phyloP scores from a whole-genome alignment of 2,329 filamentous ascomycete species.

The Cercospora brassicicola region DNA sequence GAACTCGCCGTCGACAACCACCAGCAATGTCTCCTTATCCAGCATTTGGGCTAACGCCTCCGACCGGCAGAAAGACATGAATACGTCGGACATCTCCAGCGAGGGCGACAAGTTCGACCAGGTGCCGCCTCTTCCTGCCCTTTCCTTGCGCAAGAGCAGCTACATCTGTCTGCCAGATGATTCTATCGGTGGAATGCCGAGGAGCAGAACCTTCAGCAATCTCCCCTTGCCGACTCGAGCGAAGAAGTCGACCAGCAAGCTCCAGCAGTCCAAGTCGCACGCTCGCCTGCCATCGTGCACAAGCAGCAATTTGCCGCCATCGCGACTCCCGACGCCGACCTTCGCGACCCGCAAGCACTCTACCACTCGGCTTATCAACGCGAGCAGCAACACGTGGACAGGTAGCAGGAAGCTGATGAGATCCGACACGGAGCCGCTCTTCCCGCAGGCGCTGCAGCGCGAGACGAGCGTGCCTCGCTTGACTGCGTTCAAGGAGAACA shows the following conservation, averaged over 20 bases:
- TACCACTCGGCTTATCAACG: slow-evolving; percentile 22
- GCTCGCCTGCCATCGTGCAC: slow-evolving; percentile 30
- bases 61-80: slow-evolving; percentile 13
- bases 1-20: slow-evolving; percentile 25
- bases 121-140: slow-evolving; percentile 16
- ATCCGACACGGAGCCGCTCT: slow-evolving; percentile 40
- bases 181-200: slow-evolving; percentile 37
- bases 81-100: slow-evolving; percentile 14
- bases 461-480: slow-evolving; percentile 23
- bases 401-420: slow-evolving; percentile 30
- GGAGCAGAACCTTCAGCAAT: slow-evolving; percentile 41
- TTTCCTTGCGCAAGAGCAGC: slow-evolving; percentile 31
- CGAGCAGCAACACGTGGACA: slow-evolving; percentile 16
- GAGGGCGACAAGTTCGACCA: slow-evolving; percentile 15
- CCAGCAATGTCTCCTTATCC: slow-evolving; percentile 31
- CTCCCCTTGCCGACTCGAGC: slow-evolving; percentile 35
- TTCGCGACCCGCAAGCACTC: slow-evolving; percentile 32
- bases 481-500: slow-evolving; percentile 40
- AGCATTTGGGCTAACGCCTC: slow-evolving; percentile 27
- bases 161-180: slow-evolving; percentile 39
- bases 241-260: slow-evolving; percentile 25
- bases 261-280: slow-evolving; percentile 33
- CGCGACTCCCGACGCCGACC: slow-evolving; percentile 31
- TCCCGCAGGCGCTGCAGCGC: slow-evolving; percentile 24
- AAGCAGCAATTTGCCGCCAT: slow-evolving; percentile 20